These are phyloP conservation scores for Hyaloscypha hepaticicola DNA, from an alignment of 495 filamentous ascomycete species.

Conservation along the genomic window DNA sequence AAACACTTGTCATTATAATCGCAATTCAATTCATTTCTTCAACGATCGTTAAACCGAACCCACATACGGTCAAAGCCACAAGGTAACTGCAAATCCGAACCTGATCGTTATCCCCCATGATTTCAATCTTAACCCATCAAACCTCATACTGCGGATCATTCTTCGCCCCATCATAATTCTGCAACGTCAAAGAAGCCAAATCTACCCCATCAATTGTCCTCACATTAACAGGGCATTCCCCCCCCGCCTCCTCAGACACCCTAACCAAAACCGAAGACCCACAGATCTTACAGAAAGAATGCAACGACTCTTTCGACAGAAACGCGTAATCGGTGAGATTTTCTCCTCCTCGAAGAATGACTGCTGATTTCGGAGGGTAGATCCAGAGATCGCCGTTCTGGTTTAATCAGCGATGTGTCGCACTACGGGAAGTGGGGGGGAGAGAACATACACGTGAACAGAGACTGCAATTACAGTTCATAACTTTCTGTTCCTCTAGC, in stretches of 20 bases:
- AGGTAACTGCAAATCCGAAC: too few relatives aligned
- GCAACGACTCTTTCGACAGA: constrained; percentile 14
- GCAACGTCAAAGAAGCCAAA: constrained; percentile 4
- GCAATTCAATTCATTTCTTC: too few relatives aligned
- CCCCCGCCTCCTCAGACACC: constrained; percentile 13
- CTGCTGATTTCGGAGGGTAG: constrained; percentile 14
- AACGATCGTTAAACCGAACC: too few relatives aligned
- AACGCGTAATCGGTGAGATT: constrained; percentile 22
- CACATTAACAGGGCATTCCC: constrained; percentile 23
- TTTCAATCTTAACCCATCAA: too few relatives aligned
- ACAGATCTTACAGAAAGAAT: constrained; percentile 24
- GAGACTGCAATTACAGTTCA: constrained; percentile 26
- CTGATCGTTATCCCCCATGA: too few relatives aligned
- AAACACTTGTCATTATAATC: too few relatives aligned
- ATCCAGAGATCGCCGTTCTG: constrained; percentile 28
- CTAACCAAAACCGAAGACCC: constrained; percentile 20
- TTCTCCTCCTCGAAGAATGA: constrained; percentile 5
- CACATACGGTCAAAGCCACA: too few relatives aligned
- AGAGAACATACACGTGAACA: constrained; percentile 25
- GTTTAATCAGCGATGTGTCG: neutral
- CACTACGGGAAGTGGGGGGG: neutral
- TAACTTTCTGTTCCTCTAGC: constrained; percentile 17
- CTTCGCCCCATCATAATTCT: constrained; percentile 20
- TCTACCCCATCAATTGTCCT: constrained; percentile 17
- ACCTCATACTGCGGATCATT: constrained; percentile 19